Percentiles rank a stretch among this genome's conserved stretches.
These are phyloP conservation scores for Corinectria fuckeliana DNA, from an alignment of 2,329 filamentous ascomycete species.

Conservation along the genomic window DNA sequence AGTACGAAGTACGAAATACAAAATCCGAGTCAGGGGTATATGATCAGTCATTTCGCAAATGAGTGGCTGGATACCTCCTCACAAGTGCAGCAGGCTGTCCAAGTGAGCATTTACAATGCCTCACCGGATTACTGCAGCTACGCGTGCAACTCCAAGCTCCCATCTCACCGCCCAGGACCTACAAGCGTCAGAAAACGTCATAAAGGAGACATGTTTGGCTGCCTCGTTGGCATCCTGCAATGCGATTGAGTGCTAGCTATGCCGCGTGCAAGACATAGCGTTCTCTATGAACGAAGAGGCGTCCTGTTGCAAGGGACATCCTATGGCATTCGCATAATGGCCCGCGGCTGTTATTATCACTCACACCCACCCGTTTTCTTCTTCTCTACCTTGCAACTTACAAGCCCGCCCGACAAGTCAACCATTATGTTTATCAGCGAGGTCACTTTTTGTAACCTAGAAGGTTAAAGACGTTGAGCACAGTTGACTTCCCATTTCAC, in stretches of 20 bases:
- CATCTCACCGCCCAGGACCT: background rate
- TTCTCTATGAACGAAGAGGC: background rate
- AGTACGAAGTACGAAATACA: too few relatives aligned
- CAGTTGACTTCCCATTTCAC: too few relatives aligned
- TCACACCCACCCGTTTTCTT: background rate
- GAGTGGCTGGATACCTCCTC: background rate
- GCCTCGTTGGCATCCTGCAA: background rate
- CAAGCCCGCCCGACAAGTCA: background rate
- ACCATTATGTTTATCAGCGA: constrained; percentile 29
- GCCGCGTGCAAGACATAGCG: constrained; percentile 1
- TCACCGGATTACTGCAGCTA: background rate
- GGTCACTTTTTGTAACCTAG: too few relatives aligned
- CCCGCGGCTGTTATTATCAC: background rate
- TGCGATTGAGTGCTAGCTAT: background rate
- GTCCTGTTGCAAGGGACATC: background rate
- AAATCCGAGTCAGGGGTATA: too few relatives aligned
- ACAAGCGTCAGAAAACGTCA: background rate
- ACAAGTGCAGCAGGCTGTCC: constrained; percentile 2
- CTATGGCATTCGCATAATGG: constrained; percentile 2
- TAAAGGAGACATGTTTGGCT: background rate
- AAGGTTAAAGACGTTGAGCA: too few relatives aligned
- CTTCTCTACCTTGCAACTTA: background rate
- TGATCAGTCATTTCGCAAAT: background rate
- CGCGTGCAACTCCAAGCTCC: background rate
- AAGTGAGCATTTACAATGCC: constrained; percentile 5